Base-by-base conservation (phyloP, 345 rosid species). In the Gossypium sturtianum region DNA sequence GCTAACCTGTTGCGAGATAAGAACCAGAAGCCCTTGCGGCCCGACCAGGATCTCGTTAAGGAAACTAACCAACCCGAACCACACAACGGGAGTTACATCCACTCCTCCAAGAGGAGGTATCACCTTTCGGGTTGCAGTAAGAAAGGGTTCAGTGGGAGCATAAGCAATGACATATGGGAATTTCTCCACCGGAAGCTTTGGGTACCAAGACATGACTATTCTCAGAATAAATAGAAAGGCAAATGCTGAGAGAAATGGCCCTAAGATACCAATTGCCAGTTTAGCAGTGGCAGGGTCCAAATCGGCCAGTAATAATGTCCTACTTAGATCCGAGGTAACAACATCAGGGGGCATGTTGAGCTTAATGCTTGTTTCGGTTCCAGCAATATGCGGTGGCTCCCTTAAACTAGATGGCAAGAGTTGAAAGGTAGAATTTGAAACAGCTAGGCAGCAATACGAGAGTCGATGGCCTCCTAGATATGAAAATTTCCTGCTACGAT, bases 171-270 rank as follows among this genome's bases (percentile, higher is more conserved):
- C 87, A 70, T 90, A 94, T 6, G 97, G 98, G 75, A 94, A 92
- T 81, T 92, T 87, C 8, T 84, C 90, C 9, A 89, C 93, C 0
- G 97, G 98, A 75, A 94, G 91, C 80, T 88, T 92, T 0, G 97
- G 98, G 74, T 94, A 94, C 97, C 98, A 94, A 47, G 97, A 92
- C 98, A 94, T 94, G 15, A 94, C 80, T 62, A 92, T 90, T 66
- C 97, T 88, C 83, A 86, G 1, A 9, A 94, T 82, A 41, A 94
- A 94, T 0, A 92, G 82, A 85, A 91, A 92, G 2, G 82, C 84
- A 77, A 94, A 92, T 10, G 86, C 91, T 1, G 97, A 89, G 74
- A 90, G 87, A 20, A 87, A 76, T 0, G 97, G 97, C 41, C 98
- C 93, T 68, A 92, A 75, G 47, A 92, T 74, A 19, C 91, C 83